Conservation (phyloP, 2,329 filamentous ascomycete species). For the Fusarium xyrophilum region DNA sequence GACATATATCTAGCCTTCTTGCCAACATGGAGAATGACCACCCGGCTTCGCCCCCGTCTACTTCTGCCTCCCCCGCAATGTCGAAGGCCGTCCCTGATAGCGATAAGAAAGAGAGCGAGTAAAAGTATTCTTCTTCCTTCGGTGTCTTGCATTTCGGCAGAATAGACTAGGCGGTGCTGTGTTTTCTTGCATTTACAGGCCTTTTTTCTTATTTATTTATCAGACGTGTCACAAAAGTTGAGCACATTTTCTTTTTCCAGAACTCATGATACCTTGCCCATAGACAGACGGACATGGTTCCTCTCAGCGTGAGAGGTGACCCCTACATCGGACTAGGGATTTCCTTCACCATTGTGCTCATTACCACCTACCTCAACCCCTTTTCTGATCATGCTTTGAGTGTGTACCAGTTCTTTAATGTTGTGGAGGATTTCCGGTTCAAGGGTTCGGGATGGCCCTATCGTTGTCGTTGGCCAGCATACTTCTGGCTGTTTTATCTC, state of each 20-base stretch:
- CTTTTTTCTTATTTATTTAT: conserved; percentile 43
- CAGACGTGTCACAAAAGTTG: conserved; percentile 57
- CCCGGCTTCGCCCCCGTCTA: conserved; percentile 73
- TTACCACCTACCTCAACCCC: conserved; percentile 37
- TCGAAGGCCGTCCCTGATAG: conserved; percentile 67
- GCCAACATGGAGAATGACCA: conserved; percentile 68
- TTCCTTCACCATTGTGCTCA: conserved; percentile 44
- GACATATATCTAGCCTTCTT: conserved; percentile 54
- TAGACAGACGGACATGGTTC: conserved; percentile 51
- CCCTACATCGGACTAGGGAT: conserved; percentile 41
- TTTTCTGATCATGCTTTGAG: conserved; percentile 36
- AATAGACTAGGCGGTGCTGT: conserved; percentile 59
- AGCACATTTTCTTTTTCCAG: conserved; percentile 47
- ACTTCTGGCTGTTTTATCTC: conserved; percentile 34
- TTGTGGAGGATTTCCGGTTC: conserved; percentile 39
- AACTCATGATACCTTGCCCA: conserved; percentile 59
- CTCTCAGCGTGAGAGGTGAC: conserved; percentile 45
- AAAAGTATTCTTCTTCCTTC: conserved; percentile 43
- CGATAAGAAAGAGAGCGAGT: conserved; percentile 62
- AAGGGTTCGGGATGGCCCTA: conserved; percentile 25
- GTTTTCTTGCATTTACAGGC: conserved; percentile 58
- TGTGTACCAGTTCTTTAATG: conserved; percentile 43
- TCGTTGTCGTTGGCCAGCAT: conserved; percentile 27
- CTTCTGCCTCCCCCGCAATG: conserved; percentile 69
- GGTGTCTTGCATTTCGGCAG: conserved; percentile 56